A percentile compares a stretch with the other conserved stretches of the same genome.
Evolutionary conservation across 108 stramenopile genomes (phyloP).

Genomic region (Pseudonitzschia multiseries): DNA sequence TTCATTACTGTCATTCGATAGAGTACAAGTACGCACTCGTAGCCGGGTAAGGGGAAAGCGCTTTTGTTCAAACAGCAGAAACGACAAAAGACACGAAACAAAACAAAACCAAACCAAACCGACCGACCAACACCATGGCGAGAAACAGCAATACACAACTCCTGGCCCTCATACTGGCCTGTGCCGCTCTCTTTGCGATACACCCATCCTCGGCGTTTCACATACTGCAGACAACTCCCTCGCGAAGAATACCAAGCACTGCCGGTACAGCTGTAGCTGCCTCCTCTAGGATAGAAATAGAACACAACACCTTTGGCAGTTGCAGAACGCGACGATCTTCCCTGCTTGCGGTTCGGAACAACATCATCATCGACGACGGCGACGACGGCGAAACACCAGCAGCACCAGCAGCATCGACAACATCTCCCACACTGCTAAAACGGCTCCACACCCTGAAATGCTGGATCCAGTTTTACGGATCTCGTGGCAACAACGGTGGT

Average conservation of each 20-base stretch:
- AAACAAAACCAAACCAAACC: not conserved
- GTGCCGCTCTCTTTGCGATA: not conserved
- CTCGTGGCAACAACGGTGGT: too few relatives aligned
- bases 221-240: not conserved
- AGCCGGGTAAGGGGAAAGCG: too few relatives aligned
- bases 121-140: not conserved
- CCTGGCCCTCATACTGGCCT: not conserved
- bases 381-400: not conserved
- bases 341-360: not conserved
- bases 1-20: too few relatives aligned
- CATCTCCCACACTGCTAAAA: not conserved
- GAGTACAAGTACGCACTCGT: too few relatives aligned
- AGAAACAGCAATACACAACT: not conserved
- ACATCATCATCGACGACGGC: not conserved
- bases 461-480: not conserved
- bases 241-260: not conserved
- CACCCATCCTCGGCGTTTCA: not conserved
- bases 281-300: not conserved
- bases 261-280: not conserved
- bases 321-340: not conserved
- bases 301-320: not conserved
- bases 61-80: too few relatives aligned
- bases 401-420: not conserved
- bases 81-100: not conserved
- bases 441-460: slow-evolving; percentile 1